A percentile compares a stretch with the other conserved stretches of the same genome.
Conservation (phyloP, 1,284 basidiomycete genomes). For the Earliella scabrosa region DNA sequence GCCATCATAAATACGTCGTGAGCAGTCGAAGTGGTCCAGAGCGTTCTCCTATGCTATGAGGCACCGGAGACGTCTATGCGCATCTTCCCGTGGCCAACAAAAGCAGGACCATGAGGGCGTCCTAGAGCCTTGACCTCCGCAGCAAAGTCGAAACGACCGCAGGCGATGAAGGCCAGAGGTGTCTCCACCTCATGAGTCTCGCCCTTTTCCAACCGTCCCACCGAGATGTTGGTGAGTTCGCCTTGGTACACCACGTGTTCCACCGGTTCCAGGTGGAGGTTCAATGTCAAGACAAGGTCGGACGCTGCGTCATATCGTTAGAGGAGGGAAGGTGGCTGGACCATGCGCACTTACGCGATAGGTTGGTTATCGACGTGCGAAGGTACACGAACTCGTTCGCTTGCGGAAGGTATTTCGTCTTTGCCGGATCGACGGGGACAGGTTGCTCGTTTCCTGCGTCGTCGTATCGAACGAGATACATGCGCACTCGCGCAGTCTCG, state of each 20-base stretch:
- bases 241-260: constrained; percentile 79
- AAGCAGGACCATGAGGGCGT: constrained; percentile 4
- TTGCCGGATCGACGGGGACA: constrained; percentile 30
- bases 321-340: no score
- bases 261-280: constrained; percentile 57
- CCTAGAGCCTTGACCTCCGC: constrained; percentile 52
- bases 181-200: constrained; percentile 57
- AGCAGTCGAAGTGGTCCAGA: background rate
- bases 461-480: constrained; percentile 51
- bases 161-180: constrained; percentile 75
- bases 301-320: constrained; percentile 47
- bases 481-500: constrained; percentile 61
- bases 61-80: constrained; percentile 20
- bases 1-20: background rate
- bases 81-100: constrained; percentile 28
- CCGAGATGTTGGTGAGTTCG: constrained; percentile 55
- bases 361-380: constrained; percentile 60
- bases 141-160: constrained; percentile 72
- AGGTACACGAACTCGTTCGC: constrained; percentile 66
- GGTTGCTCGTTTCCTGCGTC: constrained; percentile 31
- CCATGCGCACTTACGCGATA: constrained; percentile 51
- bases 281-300: constrained; percentile 54
- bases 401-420: constrained; percentile 49
- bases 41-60: constrained; percentile 4
- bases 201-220: constrained; percentile 60